A percentile compares a stretch with the other conserved stretches of the same genome.
phyloP scores from a whole-genome alignment of 1,284 basidiomycete genomes.

The Papiliotrema nemorosa region DNA sequence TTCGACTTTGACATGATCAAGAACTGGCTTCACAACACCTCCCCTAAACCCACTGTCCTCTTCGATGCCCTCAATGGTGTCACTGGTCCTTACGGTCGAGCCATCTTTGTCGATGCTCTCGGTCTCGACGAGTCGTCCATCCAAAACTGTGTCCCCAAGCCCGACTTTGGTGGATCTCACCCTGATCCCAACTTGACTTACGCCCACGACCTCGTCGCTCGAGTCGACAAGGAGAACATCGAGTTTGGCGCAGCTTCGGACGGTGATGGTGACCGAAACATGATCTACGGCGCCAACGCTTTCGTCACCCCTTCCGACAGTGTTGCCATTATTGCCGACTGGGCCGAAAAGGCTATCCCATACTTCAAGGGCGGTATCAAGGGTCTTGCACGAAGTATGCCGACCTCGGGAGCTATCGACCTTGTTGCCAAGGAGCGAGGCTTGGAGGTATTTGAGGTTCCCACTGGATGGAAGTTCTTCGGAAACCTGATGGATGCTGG shows the following conservation, averaged over 20 bases:
- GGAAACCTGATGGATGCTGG: conserved; percentile 99
- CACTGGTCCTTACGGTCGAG: conserved; percentile 91
- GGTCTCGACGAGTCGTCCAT: conserved; percentile 75
- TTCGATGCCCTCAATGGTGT: conserved; percentile 97
- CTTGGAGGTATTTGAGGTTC: conserved; percentile 93
- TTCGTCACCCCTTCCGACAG: conserved; percentile 98
- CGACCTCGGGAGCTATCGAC: conserved; percentile 95
- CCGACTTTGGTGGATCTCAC: conserved; percentile 95
- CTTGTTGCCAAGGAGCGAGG: conserved; percentile 91
- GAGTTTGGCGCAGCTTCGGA: conserved; percentile 95
- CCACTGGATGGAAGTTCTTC: conserved; percentile 97
- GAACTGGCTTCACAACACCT: conserved; percentile 67
- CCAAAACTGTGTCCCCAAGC: conserved; percentile 86
- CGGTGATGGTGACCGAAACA: conserved; percentile 97
- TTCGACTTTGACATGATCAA: conserved; percentile 95
- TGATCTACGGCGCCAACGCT: conserved; percentile 98
- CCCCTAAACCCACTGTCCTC: conserved; percentile 72
- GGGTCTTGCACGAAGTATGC: conserved; percentile 94
- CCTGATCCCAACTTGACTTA: conserved; percentile 99
- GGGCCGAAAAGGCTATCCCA: conserved; percentile 86
- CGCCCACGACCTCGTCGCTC: conserved; percentile 89
- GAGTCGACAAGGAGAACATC: conserved; percentile 81
- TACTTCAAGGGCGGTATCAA: conserved; percentile 94
- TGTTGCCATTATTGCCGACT: conserved; percentile 98
- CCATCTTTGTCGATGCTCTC: conserved; percentile 80